Conservation (phyloP, 441 rosid species). For the Syzygium malaccense region DNA sequence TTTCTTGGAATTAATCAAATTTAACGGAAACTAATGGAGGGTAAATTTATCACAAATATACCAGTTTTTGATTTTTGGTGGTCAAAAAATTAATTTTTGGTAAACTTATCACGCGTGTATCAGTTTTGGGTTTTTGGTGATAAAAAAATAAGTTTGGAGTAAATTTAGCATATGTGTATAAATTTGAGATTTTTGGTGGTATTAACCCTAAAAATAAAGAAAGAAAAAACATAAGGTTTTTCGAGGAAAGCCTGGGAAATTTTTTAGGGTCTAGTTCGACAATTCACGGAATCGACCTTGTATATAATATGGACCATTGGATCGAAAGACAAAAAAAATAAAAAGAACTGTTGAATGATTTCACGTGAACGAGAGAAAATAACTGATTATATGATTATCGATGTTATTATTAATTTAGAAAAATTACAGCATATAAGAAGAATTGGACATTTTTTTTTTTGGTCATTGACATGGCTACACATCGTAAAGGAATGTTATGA, state of each 20-base stretch:
- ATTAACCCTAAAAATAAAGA: no score
- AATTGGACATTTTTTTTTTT: not conserved
- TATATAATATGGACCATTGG: not conserved
- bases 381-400: not conserved
- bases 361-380: not conserved
- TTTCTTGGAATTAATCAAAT: no score
- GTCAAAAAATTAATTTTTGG: no score
- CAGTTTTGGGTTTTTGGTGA: no score
- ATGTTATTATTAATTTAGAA: not conserved
- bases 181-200: no score
- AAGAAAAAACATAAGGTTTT: no score
- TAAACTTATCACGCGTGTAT: no score
- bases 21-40: no score
- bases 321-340: not conserved
- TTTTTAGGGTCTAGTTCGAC: not conserved
- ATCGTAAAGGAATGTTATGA: not conserved
- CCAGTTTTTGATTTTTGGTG: accelerated
- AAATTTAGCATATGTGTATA: no score
- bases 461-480: not conserved
- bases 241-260: not conserved
- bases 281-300: not conserved
- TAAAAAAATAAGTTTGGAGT: no score
- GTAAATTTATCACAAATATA: no score
- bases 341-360: not conserved
- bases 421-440: not conserved